Percentiles rank a stretch among this genome's conserved stretches.
Conservation (phyloP, 1,139 yeast genomes). For the Casaregolazyma lundiana region DNA sequence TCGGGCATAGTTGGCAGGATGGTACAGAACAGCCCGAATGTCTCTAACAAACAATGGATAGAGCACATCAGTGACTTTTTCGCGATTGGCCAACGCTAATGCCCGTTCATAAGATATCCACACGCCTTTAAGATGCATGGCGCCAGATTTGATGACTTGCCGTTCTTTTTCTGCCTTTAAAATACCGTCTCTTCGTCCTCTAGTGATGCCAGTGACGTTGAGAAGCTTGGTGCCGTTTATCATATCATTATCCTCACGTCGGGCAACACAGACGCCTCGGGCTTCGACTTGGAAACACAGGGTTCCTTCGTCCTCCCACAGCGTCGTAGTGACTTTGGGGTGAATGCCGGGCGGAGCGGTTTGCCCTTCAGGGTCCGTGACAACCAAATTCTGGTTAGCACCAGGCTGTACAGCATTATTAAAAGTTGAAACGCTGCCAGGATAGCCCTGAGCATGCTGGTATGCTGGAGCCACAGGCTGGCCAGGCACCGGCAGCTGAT, state of each 20-base stretch:
- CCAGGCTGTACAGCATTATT: background rate
- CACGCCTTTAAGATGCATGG: slow-evolving; percentile 95
- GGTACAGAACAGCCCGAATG: slow-evolving; percentile 60
- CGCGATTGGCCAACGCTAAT: slow-evolving; percentile 82
- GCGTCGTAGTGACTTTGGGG: slow-evolving; percentile 87
- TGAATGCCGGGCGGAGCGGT: slow-evolving; percentile 58
- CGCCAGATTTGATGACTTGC: slow-evolving; percentile 92
- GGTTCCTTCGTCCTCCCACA: slow-evolving; percentile 97
- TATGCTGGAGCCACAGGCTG: background rate
- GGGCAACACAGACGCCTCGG: slow-evolving; percentile 81
- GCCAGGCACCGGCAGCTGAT: background rate
- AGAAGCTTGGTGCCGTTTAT: slow-evolving; percentile 90
- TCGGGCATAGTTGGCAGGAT: slow-evolving; percentile 33
- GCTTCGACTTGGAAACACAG: slow-evolving; percentile 95
- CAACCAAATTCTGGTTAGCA: slow-evolving; percentile 12
- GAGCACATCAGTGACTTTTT: slow-evolving; percentile 76
- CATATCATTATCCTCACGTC: slow-evolving; percentile 91
- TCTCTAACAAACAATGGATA: slow-evolving; percentile 88
- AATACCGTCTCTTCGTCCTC: slow-evolving; percentile 94
- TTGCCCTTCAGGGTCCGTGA: slow-evolving; percentile 51
- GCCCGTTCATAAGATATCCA: slow-evolving; percentile 98
- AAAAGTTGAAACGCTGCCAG: no score
- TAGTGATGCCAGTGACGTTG: slow-evolving; percentile 91
- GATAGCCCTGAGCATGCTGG: background rate
- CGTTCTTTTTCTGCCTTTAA: slow-evolving; percentile 82